Evolutionary conservation across 345 rosid genomes (phyloP), one percentile per base, ranked within the genome.

Genomic region (Isatis tinctoria): DNA sequence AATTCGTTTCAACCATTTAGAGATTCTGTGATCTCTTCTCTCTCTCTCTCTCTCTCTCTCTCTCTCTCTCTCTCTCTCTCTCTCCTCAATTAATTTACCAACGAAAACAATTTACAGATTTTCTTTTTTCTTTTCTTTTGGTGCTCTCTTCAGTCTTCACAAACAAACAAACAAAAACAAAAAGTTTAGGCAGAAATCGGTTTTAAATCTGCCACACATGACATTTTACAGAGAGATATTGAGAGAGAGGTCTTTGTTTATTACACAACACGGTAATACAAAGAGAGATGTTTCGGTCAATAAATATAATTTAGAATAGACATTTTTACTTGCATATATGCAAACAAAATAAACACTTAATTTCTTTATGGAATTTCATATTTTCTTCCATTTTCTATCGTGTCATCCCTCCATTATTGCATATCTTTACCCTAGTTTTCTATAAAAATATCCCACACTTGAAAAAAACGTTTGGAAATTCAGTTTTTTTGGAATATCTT

Each of bases 1-100:
- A 83, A 88, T 67, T 70, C 39, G 82, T 83, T 61, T 75, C 62
- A 73, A 67, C 86, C 86, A 83, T 83, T 75, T 47, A 77, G 65
- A 77, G 78, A 41, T 69, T 27, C 37, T 49, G 17, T 60, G 22
- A 11, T 48, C 65, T 22, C 24, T 22, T 59, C 60, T 53, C 18
- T 53, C 56, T 63, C 14, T 62, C 51, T 26, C 6, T 48, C 58
- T 72, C 63, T 78, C 51, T 74, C 62, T 70, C 60, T 77, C 43
- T 51, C 30, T 59, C 59, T 53, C 17, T 52, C 54, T 63, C 14
- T 61, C 51, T 59, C 28, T 26, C 6, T 48, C 58, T 72, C 63
- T 78, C 51, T 74, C 62, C 44, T 67, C 66, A 32, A 67, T 78
- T 75, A 75, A 64, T 70, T 51, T 62, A 59, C 63, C 17, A 57